phyloP scores from a whole-genome alignment of 371 early-diverging fungal species.

The Rozella allomycis region DNA sequence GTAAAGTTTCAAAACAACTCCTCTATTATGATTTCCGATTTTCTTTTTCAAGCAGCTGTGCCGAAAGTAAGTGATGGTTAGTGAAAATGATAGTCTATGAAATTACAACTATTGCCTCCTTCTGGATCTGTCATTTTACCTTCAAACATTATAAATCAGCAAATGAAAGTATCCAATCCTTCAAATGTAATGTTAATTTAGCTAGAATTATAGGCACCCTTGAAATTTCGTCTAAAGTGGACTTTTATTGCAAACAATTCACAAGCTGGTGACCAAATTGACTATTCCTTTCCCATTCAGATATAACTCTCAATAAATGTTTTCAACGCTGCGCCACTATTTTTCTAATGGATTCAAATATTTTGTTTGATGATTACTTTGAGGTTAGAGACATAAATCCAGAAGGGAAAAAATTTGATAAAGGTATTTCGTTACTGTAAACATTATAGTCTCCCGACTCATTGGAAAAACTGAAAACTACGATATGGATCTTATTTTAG shows the following conservation, averaged over 20 bases:
- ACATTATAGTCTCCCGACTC: constrained; percentile 53
- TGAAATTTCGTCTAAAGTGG: too few relatives aligned
- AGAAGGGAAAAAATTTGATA: constrained; percentile 77
- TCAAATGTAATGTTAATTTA: constrained; percentile 24
- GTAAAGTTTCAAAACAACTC: constrained; percentile 42
- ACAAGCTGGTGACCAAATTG: too few relatives aligned
- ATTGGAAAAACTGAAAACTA: constrained; percentile 58
- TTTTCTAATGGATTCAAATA: too few relatives aligned
- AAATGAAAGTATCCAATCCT: constrained; percentile 64
- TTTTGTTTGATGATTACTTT: constrained; percentile 63
- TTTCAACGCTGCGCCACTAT: too few relatives aligned
- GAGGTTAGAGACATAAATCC: constrained; percentile 66
- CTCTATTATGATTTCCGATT: constrained; percentile 24
- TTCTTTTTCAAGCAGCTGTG: constrained; percentile 80
- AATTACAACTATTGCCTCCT: constrained; percentile 59
- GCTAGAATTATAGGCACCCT: too few relatives aligned
- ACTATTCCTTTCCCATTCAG: too few relatives aligned
- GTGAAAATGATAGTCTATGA: constrained; percentile 27
- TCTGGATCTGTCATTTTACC: constrained; percentile 33
- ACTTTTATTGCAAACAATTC: too few relatives aligned
- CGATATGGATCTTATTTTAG: constrained; percentile 70
- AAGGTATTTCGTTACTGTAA: constrained; percentile 26
- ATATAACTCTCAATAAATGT: too few relatives aligned
- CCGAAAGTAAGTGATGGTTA: constrained; percentile 27
- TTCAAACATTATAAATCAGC: constrained; percentile 42